Conservation (phyloP, 148 eudicot species). For the Simmondsia chinensis region DNA sequence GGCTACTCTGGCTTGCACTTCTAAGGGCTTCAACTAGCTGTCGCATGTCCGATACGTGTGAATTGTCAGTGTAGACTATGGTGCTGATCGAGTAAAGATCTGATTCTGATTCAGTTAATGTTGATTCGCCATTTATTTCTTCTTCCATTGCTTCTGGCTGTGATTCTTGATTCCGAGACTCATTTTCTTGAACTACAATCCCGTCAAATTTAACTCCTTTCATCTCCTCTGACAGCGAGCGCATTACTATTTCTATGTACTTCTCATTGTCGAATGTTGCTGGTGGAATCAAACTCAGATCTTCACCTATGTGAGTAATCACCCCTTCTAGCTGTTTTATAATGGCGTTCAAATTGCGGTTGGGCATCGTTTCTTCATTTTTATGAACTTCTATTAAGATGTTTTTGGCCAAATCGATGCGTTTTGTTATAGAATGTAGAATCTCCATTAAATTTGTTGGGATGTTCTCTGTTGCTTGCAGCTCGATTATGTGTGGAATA, state of each 20-base stretch:
- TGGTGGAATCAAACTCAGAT: conserved; percentile 37
- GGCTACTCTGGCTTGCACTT: conserved; percentile 27
- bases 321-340: conserved; percentile 45
- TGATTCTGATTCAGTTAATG: conserved; percentile 27
- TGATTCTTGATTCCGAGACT: conserved; percentile 1
- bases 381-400: conserved; percentile 18
- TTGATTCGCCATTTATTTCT: conserved; percentile 4
- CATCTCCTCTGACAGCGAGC: conserved; percentile 60
- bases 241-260: conserved; percentile 30
- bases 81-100: conserved; percentile 45
- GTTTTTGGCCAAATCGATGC: conserved; percentile 28
- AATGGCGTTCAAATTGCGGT: conserved; percentile 14
- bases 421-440: conserved; percentile 34
- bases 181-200: conserved; percentile 13
- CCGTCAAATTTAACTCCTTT: conserved; percentile 24
- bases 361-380: conserved; percentile 7
- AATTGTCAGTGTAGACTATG: conserved; percentile 25
- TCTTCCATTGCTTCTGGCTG: conserved; percentile 7
- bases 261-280: conserved; percentile 31
- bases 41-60: conserved; percentile 23
- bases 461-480: conserved; percentile 24
- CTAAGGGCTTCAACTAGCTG: conserved; percentile 18
- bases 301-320: conserved; percentile 47
- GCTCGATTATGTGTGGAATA: conserved; percentile 42
- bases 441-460: conserved; percentile 19